Percentiles rank a stretch among this genome's conserved stretches.
Evolutionary conservation across 345 rosid genomes (phyloP).

Genomic region (Passiflora organensis): DNA sequence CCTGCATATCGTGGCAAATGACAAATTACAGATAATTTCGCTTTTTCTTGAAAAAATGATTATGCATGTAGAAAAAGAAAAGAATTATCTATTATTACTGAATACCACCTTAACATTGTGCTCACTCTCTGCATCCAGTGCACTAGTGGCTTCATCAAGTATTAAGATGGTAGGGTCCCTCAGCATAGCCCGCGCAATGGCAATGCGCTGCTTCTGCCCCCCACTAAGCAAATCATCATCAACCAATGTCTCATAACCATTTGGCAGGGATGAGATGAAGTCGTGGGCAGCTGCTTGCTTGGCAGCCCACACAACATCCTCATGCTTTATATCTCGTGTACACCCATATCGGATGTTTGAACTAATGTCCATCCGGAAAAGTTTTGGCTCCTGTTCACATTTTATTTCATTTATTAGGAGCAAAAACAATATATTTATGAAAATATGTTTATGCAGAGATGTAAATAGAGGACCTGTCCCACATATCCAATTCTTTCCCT

Average conservation of each 20-base stretch:
- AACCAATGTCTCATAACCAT: slow-evolving; percentile 75
- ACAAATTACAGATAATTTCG: too few relatives aligned
- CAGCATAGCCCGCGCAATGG: slow-evolving; percentile 92
- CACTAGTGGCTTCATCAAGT: slow-evolving; percentile 97
- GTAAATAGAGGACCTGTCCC: slow-evolving; percentile 64
- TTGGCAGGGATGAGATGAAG: slow-evolving; percentile 75
- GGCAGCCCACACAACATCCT: slow-evolving; percentile 87
- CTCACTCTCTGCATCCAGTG: slow-evolving; percentile 96
- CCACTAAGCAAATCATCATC: slow-evolving; percentile 98
- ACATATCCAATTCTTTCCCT: slow-evolving; percentile 84
- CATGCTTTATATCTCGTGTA: slow-evolving; percentile 47
- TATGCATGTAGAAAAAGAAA: too few relatives aligned
- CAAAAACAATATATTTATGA: slow-evolving; percentile 2
- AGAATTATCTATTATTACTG: not conserved
- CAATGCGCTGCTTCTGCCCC: slow-evolving; percentile 96
- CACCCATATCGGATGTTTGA: slow-evolving; percentile 92
- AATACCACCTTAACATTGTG: slow-evolving; percentile 75
- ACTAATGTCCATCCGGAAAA: slow-evolving; percentile 80
- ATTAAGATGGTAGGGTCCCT: slow-evolving; percentile 85
- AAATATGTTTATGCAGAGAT: not conserved
- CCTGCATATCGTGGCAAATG: slow-evolving; percentile 43
- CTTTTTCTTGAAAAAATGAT: not conserved
- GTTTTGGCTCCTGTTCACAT: slow-evolving; percentile 74
- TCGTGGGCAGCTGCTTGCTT: slow-evolving; percentile 91
- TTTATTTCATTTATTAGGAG: slow-evolving; percentile 7